These are phyloP conservation scores for Phalaenopsis equestris DNA, from an alignment of 106 monocot species.

Conservation along the genomic window DNA sequence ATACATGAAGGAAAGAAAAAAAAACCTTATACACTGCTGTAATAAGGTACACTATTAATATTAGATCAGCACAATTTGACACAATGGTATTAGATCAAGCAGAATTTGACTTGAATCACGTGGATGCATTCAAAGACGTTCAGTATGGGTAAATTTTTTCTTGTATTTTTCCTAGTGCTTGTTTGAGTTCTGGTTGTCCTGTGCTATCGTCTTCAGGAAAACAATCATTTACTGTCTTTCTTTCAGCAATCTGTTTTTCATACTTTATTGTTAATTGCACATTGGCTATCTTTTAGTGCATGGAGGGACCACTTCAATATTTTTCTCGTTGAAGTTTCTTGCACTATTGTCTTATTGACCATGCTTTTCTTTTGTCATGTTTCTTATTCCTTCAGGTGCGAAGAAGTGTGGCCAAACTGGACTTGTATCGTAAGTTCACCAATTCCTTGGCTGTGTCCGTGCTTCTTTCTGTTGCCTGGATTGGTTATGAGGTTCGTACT, in stretches of 20 bases:
- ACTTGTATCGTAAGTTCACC: constrained; percentile 86
- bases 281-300: not conserved
- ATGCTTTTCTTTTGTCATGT: not conserved
- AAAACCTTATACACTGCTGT: not conserved
- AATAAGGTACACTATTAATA: too few relatives aligned
- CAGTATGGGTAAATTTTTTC: not conserved
- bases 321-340: not conserved
- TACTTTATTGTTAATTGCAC: not conserved
- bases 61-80: not conserved
- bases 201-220: not conserved
- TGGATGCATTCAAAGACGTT: not conserved
- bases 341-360: not conserved
- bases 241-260: not conserved
- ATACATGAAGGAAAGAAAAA: not conserved
- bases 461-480: constrained; percentile 88
- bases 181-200: constrained; percentile 1
- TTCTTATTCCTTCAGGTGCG: constrained; percentile 34
- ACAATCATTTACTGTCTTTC: not conserved
- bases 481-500: constrained; percentile 88
- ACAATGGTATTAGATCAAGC: not conserved
- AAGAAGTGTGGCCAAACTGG: constrained; percentile 77
- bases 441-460: constrained; percentile 79
- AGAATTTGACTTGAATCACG: not conserved
- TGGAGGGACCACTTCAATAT: not conserved
- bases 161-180: not conserved